phyloP scores from a whole-genome alignment of 495 filamentous ascomycete genomes.

The Pyronema omphalodes region DNA sequence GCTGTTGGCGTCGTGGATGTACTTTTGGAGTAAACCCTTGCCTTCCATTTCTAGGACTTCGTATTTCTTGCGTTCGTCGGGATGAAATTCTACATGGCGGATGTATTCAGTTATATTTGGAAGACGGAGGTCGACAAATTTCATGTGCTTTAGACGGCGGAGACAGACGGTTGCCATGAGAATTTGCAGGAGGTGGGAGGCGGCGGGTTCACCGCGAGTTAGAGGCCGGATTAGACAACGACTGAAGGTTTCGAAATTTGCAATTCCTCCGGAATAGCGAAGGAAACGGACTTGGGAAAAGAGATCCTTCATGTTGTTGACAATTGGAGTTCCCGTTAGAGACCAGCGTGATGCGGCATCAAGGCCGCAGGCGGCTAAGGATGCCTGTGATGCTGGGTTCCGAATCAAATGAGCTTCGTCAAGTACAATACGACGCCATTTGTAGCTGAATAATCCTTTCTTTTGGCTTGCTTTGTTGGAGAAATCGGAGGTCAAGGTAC shows the following conservation, averaged over 20 bases:
- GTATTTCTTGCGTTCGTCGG: conserved; percentile 65
- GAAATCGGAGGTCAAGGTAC: conserved; percentile 29
- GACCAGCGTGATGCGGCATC: conserved; percentile 62
- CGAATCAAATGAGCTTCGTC: conserved; percentile 81
- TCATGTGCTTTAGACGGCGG: conserved; percentile 75
- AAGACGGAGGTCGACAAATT: conserved; percentile 65
- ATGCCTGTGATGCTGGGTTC: conserved; percentile 53
- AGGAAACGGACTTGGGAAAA: conserved; percentile 69
- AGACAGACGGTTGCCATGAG: conserved; percentile 72
- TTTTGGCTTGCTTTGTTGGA: conserved; percentile 1
- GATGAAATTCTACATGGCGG: conserved; percentile 56
- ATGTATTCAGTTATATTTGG: conserved; percentile 64
- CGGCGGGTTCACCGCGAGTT: conserved; percentile 36
- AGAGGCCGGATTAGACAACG: conserved; percentile 54
- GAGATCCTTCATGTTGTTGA: conserved; percentile 49
- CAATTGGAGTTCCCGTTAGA: conserved; percentile 62
- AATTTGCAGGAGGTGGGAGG: conserved; percentile 48
- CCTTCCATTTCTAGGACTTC: conserved; percentile 61
- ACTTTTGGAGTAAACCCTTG: conserved; percentile 46
- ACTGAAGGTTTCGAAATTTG: conserved; percentile 59
- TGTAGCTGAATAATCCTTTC: conserved; percentile 39
- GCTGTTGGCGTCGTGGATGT: conserved; percentile 29
- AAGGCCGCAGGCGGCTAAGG: conserved; percentile 47
- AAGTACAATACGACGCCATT: conserved; percentile 68
- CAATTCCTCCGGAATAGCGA: conserved; percentile 55